Evolutionary conservation across 2,329 filamentous ascomycete species (phyloP).

Genomic region (Seiridium cupressi): DNA sequence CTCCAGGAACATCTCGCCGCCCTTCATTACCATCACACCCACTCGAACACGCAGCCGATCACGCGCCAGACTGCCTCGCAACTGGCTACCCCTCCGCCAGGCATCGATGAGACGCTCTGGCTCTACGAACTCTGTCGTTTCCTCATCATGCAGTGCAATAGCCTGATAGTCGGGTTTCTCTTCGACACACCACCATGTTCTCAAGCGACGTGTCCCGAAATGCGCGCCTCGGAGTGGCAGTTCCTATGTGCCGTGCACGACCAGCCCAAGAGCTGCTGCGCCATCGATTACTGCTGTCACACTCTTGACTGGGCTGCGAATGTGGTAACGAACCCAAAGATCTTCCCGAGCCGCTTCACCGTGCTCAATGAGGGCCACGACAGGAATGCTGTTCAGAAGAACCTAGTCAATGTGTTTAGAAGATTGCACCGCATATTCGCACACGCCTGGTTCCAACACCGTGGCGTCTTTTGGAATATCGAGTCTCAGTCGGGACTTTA

Average conservation of each 20-base stretch:
- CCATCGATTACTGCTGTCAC: slow-evolving; percentile 98
- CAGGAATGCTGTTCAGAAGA: slow-evolving; percentile 67
- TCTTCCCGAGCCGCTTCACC: slow-evolving; percentile 84
- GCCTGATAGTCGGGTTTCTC: slow-evolving; percentile 87
- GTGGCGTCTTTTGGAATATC: slow-evolving; percentile 91
- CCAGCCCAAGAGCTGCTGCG: slow-evolving; percentile 93
- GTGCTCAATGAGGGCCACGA: slow-evolving; percentile 55
- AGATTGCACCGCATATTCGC: slow-evolving; percentile 95
- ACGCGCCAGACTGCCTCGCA: slow-evolving; percentile 71
- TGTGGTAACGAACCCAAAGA: slow-evolving; percentile 88
- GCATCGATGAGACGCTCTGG: slow-evolving; percentile 86
- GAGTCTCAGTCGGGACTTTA: slow-evolving; percentile 91
- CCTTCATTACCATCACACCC: slow-evolving; percentile 79
- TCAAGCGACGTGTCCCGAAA: slow-evolving; percentile 86
- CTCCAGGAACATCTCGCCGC: slow-evolving; percentile 96
- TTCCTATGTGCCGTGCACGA: slow-evolving; percentile 98
- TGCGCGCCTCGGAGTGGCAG: slow-evolving; percentile 99
- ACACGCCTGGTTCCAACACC: slow-evolving; percentile 97
- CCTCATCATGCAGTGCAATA: slow-evolving; percentile 91
- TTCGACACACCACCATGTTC: slow-evolving; percentile 89
- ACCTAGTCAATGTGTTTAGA: slow-evolving; percentile 92
- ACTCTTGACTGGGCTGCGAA: slow-evolving; percentile 98
- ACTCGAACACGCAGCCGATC: slow-evolving; percentile 66
- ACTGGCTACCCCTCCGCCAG: slow-evolving; percentile 76
- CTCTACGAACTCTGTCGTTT: slow-evolving; percentile 97